Evolutionary conservation across 768 basidiomycete species (phyloP), one percentile per base, ranked within the genome.

Genomic region (Candolleomyces aberdarensis): DNA sequence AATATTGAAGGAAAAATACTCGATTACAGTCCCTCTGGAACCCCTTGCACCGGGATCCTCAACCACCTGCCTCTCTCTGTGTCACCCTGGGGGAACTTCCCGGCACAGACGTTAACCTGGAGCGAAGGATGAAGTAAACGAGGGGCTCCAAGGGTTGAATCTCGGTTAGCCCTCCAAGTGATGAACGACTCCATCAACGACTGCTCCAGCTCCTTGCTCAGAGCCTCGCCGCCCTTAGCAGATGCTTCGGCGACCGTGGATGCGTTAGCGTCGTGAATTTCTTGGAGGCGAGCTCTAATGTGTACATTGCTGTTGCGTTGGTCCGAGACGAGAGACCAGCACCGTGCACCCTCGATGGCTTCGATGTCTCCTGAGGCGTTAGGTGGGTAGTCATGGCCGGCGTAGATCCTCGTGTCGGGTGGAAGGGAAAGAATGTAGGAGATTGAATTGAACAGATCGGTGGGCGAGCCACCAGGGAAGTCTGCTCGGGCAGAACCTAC

Each of bases 401-500:
- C 52, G 52, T 53, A 54, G 51, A 60, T 10, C 8, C 52, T 50
- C 15, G 29, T 44, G 19, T 60, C 48, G 17, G 59, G 59, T 14
- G 36, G n/a, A 14, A 60, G 22, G 31, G 59, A 31, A 39, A 60
- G 59, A 20, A 60, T 32, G 31, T 51, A 51, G 19, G 43, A 20
- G 40, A 60, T 54, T 2, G 59, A 60, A 1, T 44, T 43, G 52
- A 54, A 60, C 11, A 60, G 41, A 19, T 60, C 59, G 3, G 10
- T 36, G 9, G 59, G 59, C 3, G 59, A 60, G 6, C 59, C 59
- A 2, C 59, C 59, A 6, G 59, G 59, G 51, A 60, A 60, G 29
- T 60, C 59, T 4, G 59, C 59, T 43, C 59, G 59, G n/a, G 59
- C 59, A 9, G 59, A 60, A 5, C 59, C 59, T 46, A 60, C 59